phyloP scores from a whole-genome alignment of 225 moss, liverwort and hornwort genomes.

The Bryoerythrophyllum caledonicum region DNA sequence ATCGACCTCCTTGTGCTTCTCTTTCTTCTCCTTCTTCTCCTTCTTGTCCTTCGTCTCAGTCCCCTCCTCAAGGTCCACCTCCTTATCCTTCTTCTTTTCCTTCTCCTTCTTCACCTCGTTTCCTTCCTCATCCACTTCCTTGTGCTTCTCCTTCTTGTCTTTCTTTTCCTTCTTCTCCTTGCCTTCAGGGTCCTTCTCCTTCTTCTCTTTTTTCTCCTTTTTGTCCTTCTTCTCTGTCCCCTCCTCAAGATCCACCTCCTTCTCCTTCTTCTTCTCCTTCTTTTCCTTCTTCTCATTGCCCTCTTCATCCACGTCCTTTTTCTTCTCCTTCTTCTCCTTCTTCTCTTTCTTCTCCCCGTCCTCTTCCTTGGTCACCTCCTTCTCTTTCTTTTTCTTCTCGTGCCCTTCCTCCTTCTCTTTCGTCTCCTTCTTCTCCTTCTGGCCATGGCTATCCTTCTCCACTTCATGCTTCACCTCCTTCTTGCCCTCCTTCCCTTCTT shows the following conservation, averaged over 20 bases:
- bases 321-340: slow-evolving; percentile 17
- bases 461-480: slow-evolving; percentile 11
- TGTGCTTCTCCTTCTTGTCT: slow-evolving; percentile 27
- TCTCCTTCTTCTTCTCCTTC: no score
- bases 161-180: slow-evolving; percentile 15
- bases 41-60: background rate
- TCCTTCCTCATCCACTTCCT: slow-evolving; percentile 8
- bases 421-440: no score
- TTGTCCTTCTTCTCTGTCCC: background rate
- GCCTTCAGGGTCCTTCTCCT: background rate
- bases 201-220: background rate
- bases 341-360: no score
- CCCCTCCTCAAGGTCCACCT: slow-evolving; percentile 16
- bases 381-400: no score
- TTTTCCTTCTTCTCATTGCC: no score
- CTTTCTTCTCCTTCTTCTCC: slow-evolving; percentile 16
- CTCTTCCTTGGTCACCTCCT: no score
- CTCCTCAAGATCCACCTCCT: background rate
- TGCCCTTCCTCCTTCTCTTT: no score
- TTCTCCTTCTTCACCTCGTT: slow-evolving; percentile 3
- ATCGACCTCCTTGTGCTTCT: slow-evolving; percentile 22
- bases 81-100: background rate
- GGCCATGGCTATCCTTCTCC: no score
- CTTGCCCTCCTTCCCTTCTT: background rate
- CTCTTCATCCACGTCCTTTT: no score